These are phyloP conservation scores for Quercus suber DNA, from an alignment of 306 rosid species.

Conservation along the genomic window DNA sequence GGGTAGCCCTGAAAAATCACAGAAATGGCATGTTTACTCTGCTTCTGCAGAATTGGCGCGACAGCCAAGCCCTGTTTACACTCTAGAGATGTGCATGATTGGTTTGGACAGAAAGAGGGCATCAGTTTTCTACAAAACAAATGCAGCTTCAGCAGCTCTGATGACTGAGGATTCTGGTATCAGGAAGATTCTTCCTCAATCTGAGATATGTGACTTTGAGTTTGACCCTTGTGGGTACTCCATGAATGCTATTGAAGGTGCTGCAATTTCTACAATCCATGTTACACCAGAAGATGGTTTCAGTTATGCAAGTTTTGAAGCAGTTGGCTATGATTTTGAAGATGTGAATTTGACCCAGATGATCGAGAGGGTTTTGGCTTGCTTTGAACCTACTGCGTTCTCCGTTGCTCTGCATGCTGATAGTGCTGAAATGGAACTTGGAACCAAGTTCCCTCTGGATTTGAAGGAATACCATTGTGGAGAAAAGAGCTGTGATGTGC, in stretches of 20 bases:
- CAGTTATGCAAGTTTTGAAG: constrained; percentile 57
- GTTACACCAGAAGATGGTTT: constrained; percentile 59
- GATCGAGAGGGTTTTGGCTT: constrained; percentile 43
- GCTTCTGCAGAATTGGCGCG: constrained; percentile 44
- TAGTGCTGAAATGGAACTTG: constrained; percentile 9
- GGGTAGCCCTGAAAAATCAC: constrained; percentile 56
- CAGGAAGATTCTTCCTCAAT: constrained; percentile 69
- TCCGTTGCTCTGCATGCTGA: constrained; percentile 48
- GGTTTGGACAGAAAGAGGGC: constrained; percentile 67
- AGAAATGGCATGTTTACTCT: constrained; percentile 86
- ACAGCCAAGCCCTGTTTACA: constrained; percentile 43
- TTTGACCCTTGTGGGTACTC: constrained; percentile 60
- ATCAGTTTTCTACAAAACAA: constrained; percentile 63
- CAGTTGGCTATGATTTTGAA: constrained; percentile 35
- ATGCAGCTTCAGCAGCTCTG: constrained; percentile 44
- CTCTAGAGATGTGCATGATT: constrained; percentile 96
- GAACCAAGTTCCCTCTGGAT: constrained; percentile 17
- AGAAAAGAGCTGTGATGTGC: constrained; percentile 25
- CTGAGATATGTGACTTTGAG: constrained; percentile 58
- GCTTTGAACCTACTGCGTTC: constrained; percentile 45
- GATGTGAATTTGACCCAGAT: constrained; percentile 33
- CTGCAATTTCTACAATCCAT: constrained; percentile 50
- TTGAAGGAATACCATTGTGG: constrained; percentile 37
- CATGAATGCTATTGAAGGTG: constrained; percentile 55
- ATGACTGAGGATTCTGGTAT: constrained; percentile 82